A percentile compares a stretch with the other conserved stretches of the same genome.
These are phyloP conservation scores for Mycena albidolilacea DNA, from an alignment of 768 basidiomycete genomes.

Conservation along the genomic window DNA sequence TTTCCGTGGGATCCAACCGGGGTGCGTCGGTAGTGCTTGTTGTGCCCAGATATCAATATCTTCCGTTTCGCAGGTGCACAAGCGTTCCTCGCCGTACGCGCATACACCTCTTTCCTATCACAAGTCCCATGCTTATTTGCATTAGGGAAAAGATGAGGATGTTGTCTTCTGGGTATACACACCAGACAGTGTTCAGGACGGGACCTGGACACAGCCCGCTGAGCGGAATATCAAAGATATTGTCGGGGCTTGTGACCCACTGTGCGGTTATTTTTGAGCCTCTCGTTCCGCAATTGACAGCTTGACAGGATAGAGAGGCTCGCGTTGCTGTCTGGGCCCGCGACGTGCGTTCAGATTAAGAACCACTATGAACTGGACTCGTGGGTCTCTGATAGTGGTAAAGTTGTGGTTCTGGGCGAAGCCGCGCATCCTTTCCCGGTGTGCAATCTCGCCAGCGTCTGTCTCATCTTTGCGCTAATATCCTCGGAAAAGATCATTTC, in stretches of 20 bases:
- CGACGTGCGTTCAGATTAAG: constrained; percentile 19
- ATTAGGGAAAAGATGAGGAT: constrained; percentile 17
- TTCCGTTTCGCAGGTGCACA: background rate
- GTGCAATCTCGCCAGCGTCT: background rate
- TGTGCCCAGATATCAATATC: background rate
- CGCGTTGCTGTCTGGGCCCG: constrained; percentile 1
- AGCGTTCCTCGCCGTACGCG: constrained; percentile 6
- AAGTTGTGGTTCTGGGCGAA: constrained; percentile 19
- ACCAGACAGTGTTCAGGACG: constrained; percentile 8
- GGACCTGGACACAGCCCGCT: background rate
- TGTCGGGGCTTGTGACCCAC: constrained; percentile 9
- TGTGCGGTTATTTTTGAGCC: background rate
- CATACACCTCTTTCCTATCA: background rate
- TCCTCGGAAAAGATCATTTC: constrained; percentile 16
- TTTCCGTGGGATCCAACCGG: constrained; percentile 6
- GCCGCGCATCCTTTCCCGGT: constrained; percentile 35
- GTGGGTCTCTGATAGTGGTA: constrained; percentile 30
- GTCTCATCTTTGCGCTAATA: background rate
- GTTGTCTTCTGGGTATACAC: constrained; percentile 23
- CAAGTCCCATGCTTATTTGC: too few species aligned
- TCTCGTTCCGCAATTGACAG: background rate
- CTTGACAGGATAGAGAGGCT: constrained; percentile 16
- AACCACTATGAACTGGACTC: constrained; percentile 12
- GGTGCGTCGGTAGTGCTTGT: background rate
- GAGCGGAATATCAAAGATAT: background rate